Evolutionary conservation across 2,329 filamentous ascomycete species (phyloP).

Genomic region (Ceratocystis colombiana): DNA sequence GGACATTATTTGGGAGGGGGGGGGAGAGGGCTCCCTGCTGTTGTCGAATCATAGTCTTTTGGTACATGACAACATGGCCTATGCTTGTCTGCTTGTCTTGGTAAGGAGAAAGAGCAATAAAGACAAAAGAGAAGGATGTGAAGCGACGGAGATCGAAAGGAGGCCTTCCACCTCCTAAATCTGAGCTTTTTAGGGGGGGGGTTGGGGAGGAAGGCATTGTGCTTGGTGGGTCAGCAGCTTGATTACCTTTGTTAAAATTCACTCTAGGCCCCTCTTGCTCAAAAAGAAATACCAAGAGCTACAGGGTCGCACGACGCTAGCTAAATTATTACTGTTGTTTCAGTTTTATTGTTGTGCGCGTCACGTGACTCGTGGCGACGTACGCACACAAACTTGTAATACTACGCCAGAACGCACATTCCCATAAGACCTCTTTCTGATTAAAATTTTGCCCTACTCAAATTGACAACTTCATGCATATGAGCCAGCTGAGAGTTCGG

Average conservation of each 20-base stretch:
- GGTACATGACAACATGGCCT: neutral
- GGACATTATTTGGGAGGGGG: too few relatives aligned
- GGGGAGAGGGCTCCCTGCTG: too few relatives aligned
- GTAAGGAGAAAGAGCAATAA: neutral
- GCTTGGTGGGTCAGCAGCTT: neutral
- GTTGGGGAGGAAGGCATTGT: too few relatives aligned
- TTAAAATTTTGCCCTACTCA: neutral
- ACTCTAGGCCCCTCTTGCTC: neutral
- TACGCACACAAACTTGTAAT: neutral
- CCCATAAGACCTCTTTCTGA: neutral
- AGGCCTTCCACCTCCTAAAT: constrained; percentile 10
- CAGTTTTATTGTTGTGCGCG: neutral
- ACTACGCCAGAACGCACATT: neutral
- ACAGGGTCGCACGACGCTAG: neutral
- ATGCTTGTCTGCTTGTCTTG: constrained; percentile 4
- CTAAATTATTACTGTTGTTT: neutral
- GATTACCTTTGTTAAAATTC: neutral
- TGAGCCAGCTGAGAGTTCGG: neutral
- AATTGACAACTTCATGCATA: neutral
- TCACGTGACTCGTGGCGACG: neutral
- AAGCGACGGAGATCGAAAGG: constrained; percentile 7
- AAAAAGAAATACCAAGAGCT: neutral
- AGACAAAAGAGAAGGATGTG: neutral
- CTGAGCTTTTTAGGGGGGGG: neutral
- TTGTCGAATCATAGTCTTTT: too few relatives aligned